These are phyloP conservation scores for Aspergillus aculeatus DNA, from an alignment of 2,329 filamentous ascomycete species.

Conservation along the genomic window DNA sequence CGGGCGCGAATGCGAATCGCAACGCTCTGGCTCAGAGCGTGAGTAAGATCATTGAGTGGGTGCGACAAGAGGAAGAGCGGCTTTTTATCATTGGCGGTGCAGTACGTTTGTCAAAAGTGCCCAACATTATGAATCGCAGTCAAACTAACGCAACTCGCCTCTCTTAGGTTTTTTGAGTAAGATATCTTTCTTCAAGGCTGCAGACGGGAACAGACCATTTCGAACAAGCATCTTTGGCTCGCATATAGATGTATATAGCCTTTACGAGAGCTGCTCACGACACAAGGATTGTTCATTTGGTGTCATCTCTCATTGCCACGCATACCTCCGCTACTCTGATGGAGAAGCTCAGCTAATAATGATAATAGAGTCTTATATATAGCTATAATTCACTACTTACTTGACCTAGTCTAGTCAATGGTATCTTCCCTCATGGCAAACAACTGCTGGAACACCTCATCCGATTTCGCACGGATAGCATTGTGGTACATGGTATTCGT, in stretches of 20 bases:
- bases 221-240: not conserved
- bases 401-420: slow-evolving; percentile 48
- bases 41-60: slow-evolving; percentile 88
- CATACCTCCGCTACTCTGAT: not conserved
- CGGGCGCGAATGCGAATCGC: slow-evolving; percentile 65
- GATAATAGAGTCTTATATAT: not conserved
- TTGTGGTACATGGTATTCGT: slow-evolving; percentile 89
- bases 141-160: not conserved
- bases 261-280: not conserved
- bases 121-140: not conserved
- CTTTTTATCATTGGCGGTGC: slow-evolving; percentile 98
- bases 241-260: not conserved
- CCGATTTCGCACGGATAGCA: slow-evolving; percentile 68
- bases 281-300: not conserved
- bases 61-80: slow-evolving; percentile 85
- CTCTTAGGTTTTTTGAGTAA: slow-evolving; percentile 11
- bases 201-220: not conserved
- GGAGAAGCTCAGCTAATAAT: not conserved
- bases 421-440: slow-evolving; percentile 74
- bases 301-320: not conserved
- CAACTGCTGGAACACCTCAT: slow-evolving; percentile 73
- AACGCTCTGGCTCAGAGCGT: slow-evolving; percentile 77
- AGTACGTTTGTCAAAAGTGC: slow-evolving; percentile 48
- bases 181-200: not conserved
- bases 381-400: not conserved